Evolutionary conservation across 225 moss, liverwort and hornwort species (phyloP), one percentile per base, ranked within the genome.

Genomic region (Sphagnum tenellum): DNA sequence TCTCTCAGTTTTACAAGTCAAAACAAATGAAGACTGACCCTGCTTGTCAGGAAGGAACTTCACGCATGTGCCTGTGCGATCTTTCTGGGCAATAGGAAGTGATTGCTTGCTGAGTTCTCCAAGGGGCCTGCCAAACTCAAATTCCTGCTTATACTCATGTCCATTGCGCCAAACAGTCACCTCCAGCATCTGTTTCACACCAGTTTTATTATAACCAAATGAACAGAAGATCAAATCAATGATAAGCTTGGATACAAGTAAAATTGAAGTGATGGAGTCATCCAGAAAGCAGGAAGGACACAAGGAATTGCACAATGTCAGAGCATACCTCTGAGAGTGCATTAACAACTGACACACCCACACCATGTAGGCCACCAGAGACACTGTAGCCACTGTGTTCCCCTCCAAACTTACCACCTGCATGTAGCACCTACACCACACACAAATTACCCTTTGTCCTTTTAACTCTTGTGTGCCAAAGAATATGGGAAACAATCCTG

Each of bases 351-450:
- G 96, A 98, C 45, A 98, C 79, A 65, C 96, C 96, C 57, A 98
- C 96, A 49, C 93, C 96, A 69, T 98, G 96, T 62, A 98, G 81
- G 59, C 96, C 96, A 72, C 96, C 96, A 75, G 96, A 98, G 69
- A 98, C 92, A 62, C 83, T 82, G 64, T 98, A 98, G 44, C 96
- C 83, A 70, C 96, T 98, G 77, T 89, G 85, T 9, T 92, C 92
- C 67, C 96, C 96, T 67, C 96, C 96, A 69, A 98, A 98, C 70
- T 98, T 98, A 44, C 96, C 96, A 78, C 96, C 96, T 13, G 96
- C 96, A 74, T 98, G 96, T 62, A 98, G 72, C 66, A 90, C 85
- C 90, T 90, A n/a, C 69, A 75, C 72, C 66, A 59, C 67, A 63
- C 63, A 52, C 29, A 29, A 29, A 29, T 29, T 29, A 29, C 29